Evolutionary conservation across 768 basidiomycete genomes (phyloP), one percentile per base, ranked within the genome.

Genomic region (Suillus americanus): DNA sequence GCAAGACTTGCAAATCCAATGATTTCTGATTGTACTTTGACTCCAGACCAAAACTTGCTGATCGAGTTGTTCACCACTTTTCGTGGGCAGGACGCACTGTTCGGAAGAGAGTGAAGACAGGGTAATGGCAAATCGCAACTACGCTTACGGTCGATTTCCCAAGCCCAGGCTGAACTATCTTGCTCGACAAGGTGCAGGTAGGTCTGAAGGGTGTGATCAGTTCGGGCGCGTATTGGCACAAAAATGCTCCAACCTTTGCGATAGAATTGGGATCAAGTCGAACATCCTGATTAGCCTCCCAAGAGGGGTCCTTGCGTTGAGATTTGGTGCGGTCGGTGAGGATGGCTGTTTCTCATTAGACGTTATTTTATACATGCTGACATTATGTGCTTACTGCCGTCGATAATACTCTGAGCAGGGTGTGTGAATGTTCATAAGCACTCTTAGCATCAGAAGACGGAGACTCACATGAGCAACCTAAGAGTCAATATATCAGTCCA

Each of bases 61-160:
- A 6, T 40, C 57, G 57, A 37, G 13, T 54, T 18, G 60, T 40
- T 81, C 65, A 84, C 83, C 83, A 84, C 70, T 79, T 83, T 73
- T 84, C 83, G 53, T 83, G 83, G n/a, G 83, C 83, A 54, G 83
- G 82, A 51, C 83, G 83, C 16, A 84, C 82, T 83, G 54, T 25
- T 28, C 33, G 33, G 35, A n/a, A 30, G 6, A 59, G 60, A 0
- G 62, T 40, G 14, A 38, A 6, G 14, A 33, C n/a, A 30, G 2
- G 8, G 23, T 59, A 59, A 40, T 41, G 28, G 12, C 6, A 14
- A 43, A 53, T 2, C 41, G 3, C 38, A 51, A 51, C 28, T 23
- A 59, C 3, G 77, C 89, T 79, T 70, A 91, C 90, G 78, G 67
- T 92, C 91, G 35, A 93, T 80, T 71, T 92, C 91, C 89, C 90